These are phyloP conservation scores for Plasmodium knowlesi DNA, from an alignment of 169 alveolate genomes.

Conservation along the genomic window DNA sequence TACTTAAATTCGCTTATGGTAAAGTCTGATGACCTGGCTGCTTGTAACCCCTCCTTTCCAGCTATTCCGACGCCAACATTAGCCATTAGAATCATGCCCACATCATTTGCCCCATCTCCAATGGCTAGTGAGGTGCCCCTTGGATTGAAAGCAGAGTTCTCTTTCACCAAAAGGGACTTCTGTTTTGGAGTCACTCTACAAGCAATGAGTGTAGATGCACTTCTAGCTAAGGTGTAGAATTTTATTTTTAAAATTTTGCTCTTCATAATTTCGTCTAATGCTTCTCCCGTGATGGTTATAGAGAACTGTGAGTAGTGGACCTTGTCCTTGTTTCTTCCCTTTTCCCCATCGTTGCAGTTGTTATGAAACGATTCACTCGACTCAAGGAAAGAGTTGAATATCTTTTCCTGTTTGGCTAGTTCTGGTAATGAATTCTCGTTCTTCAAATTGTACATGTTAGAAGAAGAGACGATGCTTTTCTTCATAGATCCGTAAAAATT, in stretches of 20 bases:
- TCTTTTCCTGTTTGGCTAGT: conserved; percentile 49
- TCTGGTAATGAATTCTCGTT: conserved; percentile 11
- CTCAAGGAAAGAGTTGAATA: conserved; percentile 33
- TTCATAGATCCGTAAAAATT: conserved; percentile 31
- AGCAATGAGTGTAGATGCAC: conserved; percentile 92
- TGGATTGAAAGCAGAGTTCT: conserved; percentile 89
- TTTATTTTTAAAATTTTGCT: conserved; percentile 77
- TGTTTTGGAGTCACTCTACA: conserved; percentile 98
- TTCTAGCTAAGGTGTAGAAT: conserved; percentile 82
- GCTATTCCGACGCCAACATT: conserved; percentile 98
- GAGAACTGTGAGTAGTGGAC: conserved; percentile 77
- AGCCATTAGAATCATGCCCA: conserved; percentile 98
- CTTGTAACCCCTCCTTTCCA: conserved; percentile 98
- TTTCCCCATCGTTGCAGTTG: conserved; percentile 7
- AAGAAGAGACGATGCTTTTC: conserved; percentile 15
- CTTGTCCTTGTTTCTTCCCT: conserved; percentile 14
- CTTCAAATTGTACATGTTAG: conserved; percentile 13
- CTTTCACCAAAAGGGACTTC: conserved; percentile 95
- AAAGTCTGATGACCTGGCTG: conserved; percentile 92
- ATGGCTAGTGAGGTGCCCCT: conserved; percentile 89
- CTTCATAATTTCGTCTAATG: conserved; percentile 78
- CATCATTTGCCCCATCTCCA: conserved; percentile 99
- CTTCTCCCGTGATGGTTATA: conserved; percentile 87
- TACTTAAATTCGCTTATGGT: conserved; percentile 90
- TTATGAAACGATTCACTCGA: conserved; percentile 46